Conservation (phyloP, 371 early-diverging fungal genomes). For the Coemansia sp. region DNA sequence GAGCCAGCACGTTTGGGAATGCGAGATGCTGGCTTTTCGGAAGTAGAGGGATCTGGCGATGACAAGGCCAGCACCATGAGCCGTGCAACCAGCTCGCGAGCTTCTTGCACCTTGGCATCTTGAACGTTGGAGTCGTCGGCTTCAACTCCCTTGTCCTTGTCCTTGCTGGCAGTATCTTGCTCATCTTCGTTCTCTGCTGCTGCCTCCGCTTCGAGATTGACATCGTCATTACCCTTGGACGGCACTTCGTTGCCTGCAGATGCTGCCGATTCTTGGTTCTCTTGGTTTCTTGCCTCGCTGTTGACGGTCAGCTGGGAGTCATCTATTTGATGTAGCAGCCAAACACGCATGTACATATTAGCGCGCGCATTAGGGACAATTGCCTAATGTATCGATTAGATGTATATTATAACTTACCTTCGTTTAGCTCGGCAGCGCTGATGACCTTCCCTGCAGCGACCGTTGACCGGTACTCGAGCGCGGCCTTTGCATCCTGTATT, state of each 20-base stretch:
- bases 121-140: background rate
- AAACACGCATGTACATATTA: background rate
- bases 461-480: slow-evolving; percentile 50
- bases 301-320: slow-evolving; percentile 38
- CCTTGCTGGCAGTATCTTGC: background rate
- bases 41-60: slow-evolving; percentile 26
- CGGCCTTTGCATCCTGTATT: slow-evolving; percentile 50
- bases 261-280: background rate
- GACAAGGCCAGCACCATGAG: slow-evolving; percentile 47
- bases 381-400: background rate
- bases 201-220: background rate
- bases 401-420: slow-evolving; percentile 24
- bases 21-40: slow-evolving; percentile 22
- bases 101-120: slow-evolving; percentile 30
- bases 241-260: background rate
- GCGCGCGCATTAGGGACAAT: background rate
- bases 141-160: background rate
- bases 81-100: slow-evolving; percentile 45
- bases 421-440: slow-evolving; percentile 43
- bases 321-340: slow-evolving; percentile 11
- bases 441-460: slow-evolving; percentile 52
- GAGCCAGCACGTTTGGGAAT: slow-evolving; percentile 34
- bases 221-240: background rate
- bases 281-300: slow-evolving; percentile 1
- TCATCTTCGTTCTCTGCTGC: slow-evolving; percentile 1